Evolutionary conservation across 805 yeast genomes (phyloP), one percentile per base, ranked within the genome.

Genomic region (Wilhelminamyces savonicus): DNA sequence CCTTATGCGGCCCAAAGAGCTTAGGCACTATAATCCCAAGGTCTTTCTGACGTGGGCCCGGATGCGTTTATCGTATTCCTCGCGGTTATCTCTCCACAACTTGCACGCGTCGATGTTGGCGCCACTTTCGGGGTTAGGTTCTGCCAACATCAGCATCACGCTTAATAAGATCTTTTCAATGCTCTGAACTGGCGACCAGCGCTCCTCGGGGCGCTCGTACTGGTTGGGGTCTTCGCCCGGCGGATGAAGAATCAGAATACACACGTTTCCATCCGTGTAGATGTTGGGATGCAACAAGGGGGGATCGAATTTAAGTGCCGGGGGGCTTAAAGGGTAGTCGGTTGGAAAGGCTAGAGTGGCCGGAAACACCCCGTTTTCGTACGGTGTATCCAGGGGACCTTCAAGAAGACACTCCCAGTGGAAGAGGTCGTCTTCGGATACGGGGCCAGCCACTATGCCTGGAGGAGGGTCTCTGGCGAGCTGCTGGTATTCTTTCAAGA

Each of bases 141-240:
- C 95, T 16, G 97, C 95, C 37, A 92, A 68, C 97, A 92, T 88
- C 48, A 95, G 83, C 71, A 88, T 76, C 14, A 92, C 97, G 55
- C 94, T 82, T 35, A 92, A 60, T 37, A 92, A 64, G 37, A 92
- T 92, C 70, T 92, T 92, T 59, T 92, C 98, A n/a, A 92, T 88
- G 51, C 94, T 83, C 55, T 92, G 98, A 18, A 92, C 88, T 0
- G 98, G 98, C 5, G 94, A 83, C 98, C 98, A 92, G 41, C 98
- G 67, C 59, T 92, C 98, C 44, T 88, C 94, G 0, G 97, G 95
- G 18, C 84, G 60, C 56, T 92, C 98, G 59, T 92, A 92, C 70
- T 82, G 87, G 54, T 87, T 76, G 13, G 98, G 97, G 56, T 92
- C 98, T 45, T 88, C 95, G 8, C 98, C 98, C 1, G 97, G 95